These are phyloP conservation scores for Boletus barrowsii DNA, from an alignment of 768 basidiomycete genomes.

Conservation along the genomic window DNA sequence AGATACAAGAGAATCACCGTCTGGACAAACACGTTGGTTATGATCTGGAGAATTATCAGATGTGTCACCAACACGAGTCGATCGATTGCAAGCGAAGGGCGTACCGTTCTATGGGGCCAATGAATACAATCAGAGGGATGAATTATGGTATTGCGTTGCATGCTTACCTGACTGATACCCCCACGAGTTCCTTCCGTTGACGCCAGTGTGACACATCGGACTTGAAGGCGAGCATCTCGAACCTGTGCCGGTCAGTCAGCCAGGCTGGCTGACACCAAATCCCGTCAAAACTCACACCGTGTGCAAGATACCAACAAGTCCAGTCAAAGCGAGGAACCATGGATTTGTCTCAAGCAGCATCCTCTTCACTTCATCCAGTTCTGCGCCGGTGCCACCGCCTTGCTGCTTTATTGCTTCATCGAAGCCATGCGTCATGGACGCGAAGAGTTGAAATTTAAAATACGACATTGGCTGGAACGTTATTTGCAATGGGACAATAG, in stretches of 20 bases:
- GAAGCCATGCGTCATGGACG: conserved; percentile 82
- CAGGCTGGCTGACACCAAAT: neutral
- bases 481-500: conserved; percentile 74
- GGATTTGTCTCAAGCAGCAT: conserved; percentile 90
- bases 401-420: conserved; percentile 81
- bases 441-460: conserved; percentile 84
- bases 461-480: conserved; percentile 82
- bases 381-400: conserved; percentile 56
- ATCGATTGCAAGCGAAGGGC: conserved; percentile 21
- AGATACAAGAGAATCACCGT: conserved; percentile 87
- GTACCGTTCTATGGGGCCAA: conserved; percentile 48
- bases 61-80: conserved; percentile 11
- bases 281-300: conserved; percentile 56
- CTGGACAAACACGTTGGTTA: conserved; percentile 95
- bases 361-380: conserved; percentile 93
- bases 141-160: conserved; percentile 3
- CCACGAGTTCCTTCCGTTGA: conserved; percentile 90
- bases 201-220: conserved; percentile 95
- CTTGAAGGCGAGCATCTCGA: conserved; percentile 95
- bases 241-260: conserved; percentile 44
- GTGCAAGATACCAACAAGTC: conserved; percentile 82
- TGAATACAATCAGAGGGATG: conserved; percentile 17
- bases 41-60: conserved; percentile 43
- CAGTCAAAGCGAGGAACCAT: conserved; percentile 83
- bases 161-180: conserved; percentile 84